phyloP scores from a whole-genome alignment of 208 protist genomes.

The Leishmania turanica region DNA sequence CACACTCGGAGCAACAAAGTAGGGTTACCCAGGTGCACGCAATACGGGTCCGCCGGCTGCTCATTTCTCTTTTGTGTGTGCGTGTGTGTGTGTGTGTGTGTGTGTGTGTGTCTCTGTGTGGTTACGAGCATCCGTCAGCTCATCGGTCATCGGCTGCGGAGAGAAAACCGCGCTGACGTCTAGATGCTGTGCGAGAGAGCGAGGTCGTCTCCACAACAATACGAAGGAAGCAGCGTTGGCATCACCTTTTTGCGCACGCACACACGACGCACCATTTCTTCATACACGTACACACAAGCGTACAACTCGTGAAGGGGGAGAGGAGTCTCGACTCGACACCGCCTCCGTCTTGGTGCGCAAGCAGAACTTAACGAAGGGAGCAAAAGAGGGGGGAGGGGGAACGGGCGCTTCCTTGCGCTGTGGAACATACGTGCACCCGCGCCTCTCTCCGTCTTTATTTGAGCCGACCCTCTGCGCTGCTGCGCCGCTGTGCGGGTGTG shows the following conservation, averaged over 20 bases:
- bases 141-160: neutral
- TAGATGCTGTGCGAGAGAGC: neutral
- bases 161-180: neutral
- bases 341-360: neutral
- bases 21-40: neutral
- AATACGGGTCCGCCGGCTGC: neutral
- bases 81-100: neutral
- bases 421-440: neutral
- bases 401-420: neutral
- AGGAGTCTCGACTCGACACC: neutral
- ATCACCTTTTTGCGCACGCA: neutral
- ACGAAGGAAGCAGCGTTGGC: neutral
- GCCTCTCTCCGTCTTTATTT: neutral
- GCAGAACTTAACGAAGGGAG: neutral
- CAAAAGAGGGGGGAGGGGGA: neutral
- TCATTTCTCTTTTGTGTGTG: conserved; percentile 2
- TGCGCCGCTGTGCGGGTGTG: too few relatives aligned
- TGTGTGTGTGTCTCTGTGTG: neutral
- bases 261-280: neutral
- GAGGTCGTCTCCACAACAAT: neutral
- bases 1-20: neutral
- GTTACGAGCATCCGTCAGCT: neutral
- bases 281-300: neutral
- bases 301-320: neutral
- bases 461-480: too few relatives aligned